phyloP scores from a whole-genome alignment of 2,329 filamentous ascomycete species.

The Didymella arachidicola region DNA sequence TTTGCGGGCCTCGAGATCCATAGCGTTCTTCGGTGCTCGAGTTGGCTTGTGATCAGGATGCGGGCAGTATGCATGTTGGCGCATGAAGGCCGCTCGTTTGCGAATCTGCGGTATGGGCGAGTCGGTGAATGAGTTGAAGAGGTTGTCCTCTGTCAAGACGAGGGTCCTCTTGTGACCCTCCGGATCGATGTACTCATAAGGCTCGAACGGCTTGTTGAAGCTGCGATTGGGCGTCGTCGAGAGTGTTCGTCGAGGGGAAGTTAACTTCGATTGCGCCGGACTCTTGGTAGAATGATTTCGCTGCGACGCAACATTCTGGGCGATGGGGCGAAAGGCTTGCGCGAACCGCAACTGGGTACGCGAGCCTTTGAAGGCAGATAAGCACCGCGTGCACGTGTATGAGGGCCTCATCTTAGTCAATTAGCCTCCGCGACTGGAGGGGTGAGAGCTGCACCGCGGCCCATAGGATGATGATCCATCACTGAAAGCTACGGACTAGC shows the following conservation, averaged over 20 bases:
- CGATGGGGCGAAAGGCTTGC: conserved; percentile 32
- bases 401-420: conserved; percentile 47
- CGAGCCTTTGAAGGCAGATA: conserved; percentile 44
- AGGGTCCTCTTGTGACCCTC: conserved; percentile 45
- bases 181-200: conserved; percentile 47
- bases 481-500: conserved; percentile 19
- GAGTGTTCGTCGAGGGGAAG: conserved; percentile 37
- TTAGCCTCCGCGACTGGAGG: conserved; percentile 16
- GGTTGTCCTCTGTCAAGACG: conserved; percentile 74
- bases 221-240: conserved; percentile 42
- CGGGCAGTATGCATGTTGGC: conserved; percentile 90
- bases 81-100: conserved; percentile 86
- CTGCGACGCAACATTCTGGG: conserved; percentile 34
- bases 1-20: conserved; percentile 70
- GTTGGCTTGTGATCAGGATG: conserved; percentile 86
- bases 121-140: conserved; percentile 90
- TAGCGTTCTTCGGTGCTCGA: conserved; percentile 69
- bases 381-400: conserved; percentile 53
- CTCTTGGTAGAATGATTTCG: conserved; percentile 48
- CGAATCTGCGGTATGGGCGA: conserved; percentile 91
- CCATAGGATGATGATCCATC: conserved; percentile 19
- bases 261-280: conserved; percentile 34
- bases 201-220: conserved; percentile 44
- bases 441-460: conserved; percentile 6
- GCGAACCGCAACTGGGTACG: conserved; percentile 39